Evolutionary conservation across 2,329 filamentous ascomycete genomes (phyloP).

Genomic region (Ceratocystis cacaofunesta): DNA sequence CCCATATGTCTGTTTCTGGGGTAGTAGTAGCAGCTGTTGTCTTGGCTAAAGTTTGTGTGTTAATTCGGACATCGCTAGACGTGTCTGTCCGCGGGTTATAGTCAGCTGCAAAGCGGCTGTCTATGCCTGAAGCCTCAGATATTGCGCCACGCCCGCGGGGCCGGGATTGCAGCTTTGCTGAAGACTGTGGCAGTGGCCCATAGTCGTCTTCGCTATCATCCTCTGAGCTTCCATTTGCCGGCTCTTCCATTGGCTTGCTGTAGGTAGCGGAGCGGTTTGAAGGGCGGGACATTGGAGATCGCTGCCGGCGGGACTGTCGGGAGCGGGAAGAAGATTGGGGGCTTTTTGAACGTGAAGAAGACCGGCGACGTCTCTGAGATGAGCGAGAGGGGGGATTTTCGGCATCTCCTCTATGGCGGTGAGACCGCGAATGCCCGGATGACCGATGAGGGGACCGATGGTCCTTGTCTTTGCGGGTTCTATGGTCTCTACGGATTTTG

Average conservation of each 20-base stretch:
- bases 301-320: background rate
- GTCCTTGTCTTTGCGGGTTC: background rate
- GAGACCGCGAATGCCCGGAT: background rate
- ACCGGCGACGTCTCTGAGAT: background rate
- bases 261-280: background rate
- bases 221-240: background rate
- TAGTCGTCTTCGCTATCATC: constrained; percentile 10
- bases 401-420: background rate
- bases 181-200: constrained; percentile 5
- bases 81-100: constrained; percentile 43
- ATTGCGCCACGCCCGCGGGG: constrained; percentile 58
- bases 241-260: background rate
- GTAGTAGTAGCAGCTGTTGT: background rate
- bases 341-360: constrained; percentile 1
- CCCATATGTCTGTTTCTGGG: constrained; percentile 48
- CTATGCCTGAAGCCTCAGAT: constrained; percentile 51
- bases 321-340: background rate
- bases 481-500: background rate
- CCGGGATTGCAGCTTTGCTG: constrained; percentile 22
- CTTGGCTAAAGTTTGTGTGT: background rate
- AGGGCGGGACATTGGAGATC: background rate
- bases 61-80: background rate
- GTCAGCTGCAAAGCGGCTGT: constrained; percentile 58
- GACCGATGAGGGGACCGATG: background rate
- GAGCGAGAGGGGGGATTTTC: background rate